Base-by-base conservation (phyloP, 768 basidiomycete genomes). In the Mycena galopus region DNA sequence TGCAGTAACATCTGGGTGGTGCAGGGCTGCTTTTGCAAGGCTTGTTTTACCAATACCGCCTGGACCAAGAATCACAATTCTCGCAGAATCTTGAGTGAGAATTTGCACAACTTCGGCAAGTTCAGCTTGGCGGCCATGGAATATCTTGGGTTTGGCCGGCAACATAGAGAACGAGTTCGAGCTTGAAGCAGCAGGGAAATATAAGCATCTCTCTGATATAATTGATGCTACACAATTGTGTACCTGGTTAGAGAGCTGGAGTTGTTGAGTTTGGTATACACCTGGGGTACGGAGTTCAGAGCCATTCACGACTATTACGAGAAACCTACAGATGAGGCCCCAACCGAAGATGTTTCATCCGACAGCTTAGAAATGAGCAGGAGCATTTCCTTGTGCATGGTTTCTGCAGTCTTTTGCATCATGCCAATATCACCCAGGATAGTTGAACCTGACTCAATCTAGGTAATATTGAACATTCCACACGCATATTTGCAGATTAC, bases 41-140 rank as follows among this genome's bases (percentile, higher is more conserved):
- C 56, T 57, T 23, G 56, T 57, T n/a, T 57, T 57, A 14, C 56
- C 56, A 32, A 57, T 57, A 21, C 56, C 56, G 11, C 56, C 56
- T 12, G 32, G 32, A 4, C 56, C 56, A 9, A 57, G 56, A 35
- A 57, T 35, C 12, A 19, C 56, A 23, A 57, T 57, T 11, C 33
- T 19, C 9, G 56, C 30, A 33, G 32, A 33, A 23, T 33, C 56
- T 35, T 32, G 32, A 10, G n/a, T 33, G 21, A 59, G 57, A 25
- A 25, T 23, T 30, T 23, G 16, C 2, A 39, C 16, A 17, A 35
- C 19, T 9, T 35, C 35, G 14, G 8, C n/a, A 10, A 59, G 57
- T 17, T 59, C 57, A 37, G 35, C 9, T 35, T 59, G 35, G 25
- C 57, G 57, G 23, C 57, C 57, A 39, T 59, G 57, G 21, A 59